Conservation (phyloP, 192 early-diverging fungal genomes). For the Rhizophagus sp. region DNA sequence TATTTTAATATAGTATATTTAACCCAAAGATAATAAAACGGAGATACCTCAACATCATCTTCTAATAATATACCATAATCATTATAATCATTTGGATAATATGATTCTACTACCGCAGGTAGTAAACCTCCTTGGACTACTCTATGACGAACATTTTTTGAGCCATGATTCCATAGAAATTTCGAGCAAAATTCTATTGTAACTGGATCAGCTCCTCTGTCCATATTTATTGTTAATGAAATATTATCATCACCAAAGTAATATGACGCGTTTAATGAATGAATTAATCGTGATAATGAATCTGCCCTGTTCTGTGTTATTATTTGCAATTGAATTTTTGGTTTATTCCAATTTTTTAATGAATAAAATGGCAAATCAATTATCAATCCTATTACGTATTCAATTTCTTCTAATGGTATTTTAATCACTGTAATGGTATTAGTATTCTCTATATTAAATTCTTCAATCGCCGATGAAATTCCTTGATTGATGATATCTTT, state of each 20-base stretch:
- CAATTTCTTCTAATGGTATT: slow-evolving; percentile 47
- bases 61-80: slow-evolving; percentile 62
- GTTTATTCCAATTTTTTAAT: slow-evolving; percentile 52
- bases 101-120: slow-evolving; percentile 59
- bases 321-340: slow-evolving; percentile 51
- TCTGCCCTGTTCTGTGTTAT: slow-evolving; percentile 58
- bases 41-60: slow-evolving; percentile 64
- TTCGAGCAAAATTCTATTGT: slow-evolving; percentile 47
- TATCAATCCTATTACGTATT: slow-evolving; percentile 46
- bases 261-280: slow-evolving; percentile 44
- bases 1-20: slow-evolving; percentile 60
- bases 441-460: background rate
- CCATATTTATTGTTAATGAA: slow-evolving; percentile 56
- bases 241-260: slow-evolving; percentile 54
- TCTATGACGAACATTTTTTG: slow-evolving; percentile 51
- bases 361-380: slow-evolving; percentile 50
- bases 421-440: slow-evolving; percentile 34
- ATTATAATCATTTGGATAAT: slow-evolving; percentile 55
- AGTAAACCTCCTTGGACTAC: slow-evolving; percentile 56
- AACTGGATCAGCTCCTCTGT: slow-evolving; percentile 52
- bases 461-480: background rate
- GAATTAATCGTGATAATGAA: slow-evolving; percentile 56
- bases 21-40: slow-evolving; percentile 58
- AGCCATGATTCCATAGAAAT: slow-evolving; percentile 52
- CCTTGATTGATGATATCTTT: background rate